Evolutionary conservation across 2,329 filamentous ascomycete genomes (phyloP).

Genomic region (Trichoderma sp.): DNA sequence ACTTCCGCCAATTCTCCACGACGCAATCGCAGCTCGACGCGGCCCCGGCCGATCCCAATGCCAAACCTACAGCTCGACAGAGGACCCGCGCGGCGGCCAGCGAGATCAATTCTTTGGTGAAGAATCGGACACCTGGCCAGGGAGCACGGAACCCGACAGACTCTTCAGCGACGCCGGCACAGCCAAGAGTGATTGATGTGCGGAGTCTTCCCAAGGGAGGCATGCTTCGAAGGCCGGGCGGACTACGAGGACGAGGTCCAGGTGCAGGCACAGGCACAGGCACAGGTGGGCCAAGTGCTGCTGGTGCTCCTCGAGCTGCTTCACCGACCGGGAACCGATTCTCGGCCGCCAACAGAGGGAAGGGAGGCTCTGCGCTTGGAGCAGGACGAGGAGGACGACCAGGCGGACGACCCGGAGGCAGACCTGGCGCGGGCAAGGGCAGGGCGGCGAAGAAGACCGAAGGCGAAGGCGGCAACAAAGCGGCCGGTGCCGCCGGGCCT

Average conservation of each 20-base stretch:
- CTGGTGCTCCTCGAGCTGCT: background rate
- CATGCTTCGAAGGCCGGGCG: constrained; percentile 28
- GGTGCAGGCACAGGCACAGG: background rate
- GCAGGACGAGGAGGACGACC: constrained; percentile 24
- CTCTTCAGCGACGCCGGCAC: constrained; percentile 18
- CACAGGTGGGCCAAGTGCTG: background rate
- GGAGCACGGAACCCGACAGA: constrained; percentile 1
- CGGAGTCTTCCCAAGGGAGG: constrained; percentile 36
- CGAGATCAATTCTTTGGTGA: constrained; percentile 35
- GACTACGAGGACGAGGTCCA: constrained; percentile 24
- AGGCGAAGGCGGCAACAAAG: constrained; percentile 22
- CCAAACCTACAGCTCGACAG: constrained; percentile 27
- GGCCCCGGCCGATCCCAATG: constrained; percentile 20
- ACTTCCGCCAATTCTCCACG: constrained; percentile 40
- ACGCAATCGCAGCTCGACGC: constrained; percentile 36
- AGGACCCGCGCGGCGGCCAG: constrained; percentile 35
- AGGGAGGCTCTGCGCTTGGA: constrained; percentile 18
- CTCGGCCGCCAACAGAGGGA: constrained; percentile 16
- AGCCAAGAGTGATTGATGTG: constrained; percentile 40
- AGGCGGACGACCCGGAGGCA: constrained; percentile 21
- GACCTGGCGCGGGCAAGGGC: constrained; percentile 20
- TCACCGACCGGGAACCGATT: constrained; percentile 23
- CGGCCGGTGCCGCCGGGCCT: background rate
- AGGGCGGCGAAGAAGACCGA: constrained; percentile 26
- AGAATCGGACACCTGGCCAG: constrained; percentile 19